Base-by-base conservation (phyloP, 805 yeast genomes). In the Nakazawaea pomicola region DNA sequence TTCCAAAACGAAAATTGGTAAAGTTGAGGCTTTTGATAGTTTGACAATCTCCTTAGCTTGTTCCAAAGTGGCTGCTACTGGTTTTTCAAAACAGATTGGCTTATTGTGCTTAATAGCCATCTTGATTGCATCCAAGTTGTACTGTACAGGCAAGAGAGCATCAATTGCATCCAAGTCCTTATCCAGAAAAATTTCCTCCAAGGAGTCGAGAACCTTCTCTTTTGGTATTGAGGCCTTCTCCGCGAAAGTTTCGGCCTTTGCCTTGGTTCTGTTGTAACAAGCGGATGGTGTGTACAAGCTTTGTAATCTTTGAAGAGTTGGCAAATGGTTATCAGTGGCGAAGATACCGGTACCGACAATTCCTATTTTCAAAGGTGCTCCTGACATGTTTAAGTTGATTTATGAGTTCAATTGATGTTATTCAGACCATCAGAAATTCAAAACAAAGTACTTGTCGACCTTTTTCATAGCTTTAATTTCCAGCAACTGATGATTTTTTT, bases 111-210 rank as follows among this genome's bases (percentile, higher is more conserved):
- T 71, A 41, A 87, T 67, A 2, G 95, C 95, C 50, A 74, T 70
- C 53, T 78, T 70, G 25, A 89, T 82, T 2, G 80, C 80, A 29
- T 69, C 77, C 34, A 78, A 65, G 59, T 88, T 91, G 67, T 62
- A 74, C 58, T 88, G 91, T 1, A 81, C 95, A n/a, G 98, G 98
- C 40, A 91, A 72, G 47, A 90, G 69, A 2, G 88, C 95, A 57
- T 91, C 97, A 21, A 91, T 72, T 23, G 81, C 73, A 46, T 85
- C 93, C 33, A 89, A 75, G 0, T 73, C 60, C n/a, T 77, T 68
- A 56, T 84, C 89, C 32, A 64, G 60, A 52, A 89, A 67, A 14
- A 84, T 72, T n/a, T 67, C 77, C 33, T 84, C 93, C 40, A 85
- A 55, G 17, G 69, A 55, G 41, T 77, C 80, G 56, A 71, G 79